Evolutionary conservation across 169 alveolate species (phyloP), one percentile per base, ranked within the genome.

Genomic region (Plasmodium inui): DNA sequence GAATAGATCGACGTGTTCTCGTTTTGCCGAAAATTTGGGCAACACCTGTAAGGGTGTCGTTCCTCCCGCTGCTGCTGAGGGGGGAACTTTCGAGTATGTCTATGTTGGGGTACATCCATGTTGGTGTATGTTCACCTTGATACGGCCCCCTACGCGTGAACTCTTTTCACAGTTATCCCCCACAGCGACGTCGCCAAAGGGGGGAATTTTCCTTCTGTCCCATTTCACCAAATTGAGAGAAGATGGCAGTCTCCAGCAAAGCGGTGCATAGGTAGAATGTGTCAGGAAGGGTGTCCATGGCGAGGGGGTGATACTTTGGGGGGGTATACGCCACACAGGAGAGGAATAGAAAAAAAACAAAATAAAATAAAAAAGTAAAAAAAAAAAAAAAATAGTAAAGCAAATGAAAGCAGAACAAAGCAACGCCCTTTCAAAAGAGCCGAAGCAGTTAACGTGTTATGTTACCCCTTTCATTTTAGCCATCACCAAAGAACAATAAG

Each of bases 401-500:
- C 61, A 50, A 50, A 46, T 0, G 7, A 46, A 46, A 50, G 61
- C 22, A 50, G 61, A 26, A 50, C 61, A 12, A 14, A 50, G 22
- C 7, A 14, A 17, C 61, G 61, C 22, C 37, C 76, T 67, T 19
- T 14, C 10, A 67, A 57, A 67, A 28, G 37, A 67, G n/a, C 76
- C 1, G 14, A 67, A 67, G n/a, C 37, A 67, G n/a, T 41, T 7
- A 67, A 67, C 76, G 76, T 26, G 76, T 67, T 67, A 67, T 67
- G 6, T 22, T 17, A 50, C 61, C 61, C 61, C 61, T 50, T 50
- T 50, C 61, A 12, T 67, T 67, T 67, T 61, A 61, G n/a, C n/a
- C 37, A 67, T 67, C 37, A 67, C n/a, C 34, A 67, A 67, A 67
- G 76, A 67, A 67, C 76, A 67, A 67, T 12, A 50, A 67, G 76